Evolutionary conservation across 2,329 filamentous ascomycete species (phyloP).

Genomic region (Tolypocladium ophioglossoides): DNA sequence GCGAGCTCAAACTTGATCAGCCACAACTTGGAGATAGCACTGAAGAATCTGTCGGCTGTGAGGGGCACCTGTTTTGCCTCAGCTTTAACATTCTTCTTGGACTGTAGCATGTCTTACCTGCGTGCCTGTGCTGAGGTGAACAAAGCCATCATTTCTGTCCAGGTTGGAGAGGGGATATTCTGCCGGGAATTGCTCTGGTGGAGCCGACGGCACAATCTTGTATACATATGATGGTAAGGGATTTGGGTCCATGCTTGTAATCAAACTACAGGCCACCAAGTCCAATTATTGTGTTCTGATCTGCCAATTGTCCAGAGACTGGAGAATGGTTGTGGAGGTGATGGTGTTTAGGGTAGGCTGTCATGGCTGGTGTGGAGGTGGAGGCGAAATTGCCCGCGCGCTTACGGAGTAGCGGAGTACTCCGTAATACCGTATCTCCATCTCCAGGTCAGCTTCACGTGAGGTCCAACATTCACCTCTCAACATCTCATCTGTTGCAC

Average conservation of each 20-base stretch:
- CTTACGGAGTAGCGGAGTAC: too few relatives aligned
- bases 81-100: background rate
- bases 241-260: slow-evolving; percentile 7
- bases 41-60: slow-evolving; percentile 35
- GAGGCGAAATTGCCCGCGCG: background rate
- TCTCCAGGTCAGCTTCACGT: background rate
- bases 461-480: background rate
- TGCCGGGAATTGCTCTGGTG: slow-evolving; percentile 40
- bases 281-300: too few relatives aligned
- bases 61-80: slow-evolving; percentile 26
- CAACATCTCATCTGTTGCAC: background rate
- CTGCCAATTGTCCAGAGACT: background rate
- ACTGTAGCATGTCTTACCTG: slow-evolving; percentile 30
- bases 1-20: slow-evolving; percentile 42
- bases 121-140: slow-evolving; percentile 46
- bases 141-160: slow-evolving; percentile 48
- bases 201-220: slow-evolving; percentile 47
- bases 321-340: too few relatives aligned
- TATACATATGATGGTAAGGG: slow-evolving; percentile 37
- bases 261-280: background rate
- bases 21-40: slow-evolving; percentile 28
- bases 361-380: background rate
- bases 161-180: slow-evolving; percentile 48
- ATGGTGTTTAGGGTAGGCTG: background rate
- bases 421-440: too few relatives aligned